A percentile compares a stretch with the other conserved stretches of the same genome.
Conservation (phyloP, 768 basidiomycete species). For the Xerocomus brunneocitrinus region DNA sequence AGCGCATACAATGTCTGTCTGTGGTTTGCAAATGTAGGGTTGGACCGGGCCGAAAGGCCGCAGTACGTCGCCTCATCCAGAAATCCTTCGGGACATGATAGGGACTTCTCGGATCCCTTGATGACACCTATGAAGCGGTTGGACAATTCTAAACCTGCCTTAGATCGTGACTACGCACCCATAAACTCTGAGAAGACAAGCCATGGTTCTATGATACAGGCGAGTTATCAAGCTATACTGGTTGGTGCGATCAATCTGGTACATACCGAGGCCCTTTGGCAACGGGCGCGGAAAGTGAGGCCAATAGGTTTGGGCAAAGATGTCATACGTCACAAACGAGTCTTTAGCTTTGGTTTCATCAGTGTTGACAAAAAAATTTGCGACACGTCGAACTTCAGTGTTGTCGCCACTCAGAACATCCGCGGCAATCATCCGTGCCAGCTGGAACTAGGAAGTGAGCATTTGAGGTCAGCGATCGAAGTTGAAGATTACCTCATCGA, state of each 20-base stretch:
- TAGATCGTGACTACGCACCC: conserved; percentile 35
- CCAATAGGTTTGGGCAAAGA: conserved; percentile 55
- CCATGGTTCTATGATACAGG: conserved; percentile 44
- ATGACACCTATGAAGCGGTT: conserved; percentile 44
- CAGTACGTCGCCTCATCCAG: conserved; percentile 45
- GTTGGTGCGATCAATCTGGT: not conserved
- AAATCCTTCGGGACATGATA: conserved; percentile 32
- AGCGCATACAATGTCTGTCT: conserved; percentile 47
- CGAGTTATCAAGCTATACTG: not conserved
- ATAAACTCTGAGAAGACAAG: conserved; percentile 64
- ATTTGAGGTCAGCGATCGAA: not conserved
- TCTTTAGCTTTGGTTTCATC: conserved; percentile 17
- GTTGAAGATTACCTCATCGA: conserved; percentile 45
- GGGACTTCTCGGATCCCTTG: conserved; percentile 58
- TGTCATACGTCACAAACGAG: conserved; percentile 39
- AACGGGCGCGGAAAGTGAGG: conserved; percentile 48
- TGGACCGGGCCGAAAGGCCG: conserved; percentile 45
- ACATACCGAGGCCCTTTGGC: conserved; percentile 49
- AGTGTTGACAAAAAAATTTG: conserved; percentile 13
- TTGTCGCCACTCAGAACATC: conserved; percentile 15
- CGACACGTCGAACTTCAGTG: not conserved
- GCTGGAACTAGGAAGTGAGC: conserved; percentile 10
- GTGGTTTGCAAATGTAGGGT: conserved; percentile 50
- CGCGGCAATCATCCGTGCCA: conserved; percentile 24
- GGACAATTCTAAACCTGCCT: not conserved